These are phyloP conservation scores for Fusarium hainanense DNA, from an alignment of 2,329 filamentous ascomycete genomes.

Conservation along the genomic window DNA sequence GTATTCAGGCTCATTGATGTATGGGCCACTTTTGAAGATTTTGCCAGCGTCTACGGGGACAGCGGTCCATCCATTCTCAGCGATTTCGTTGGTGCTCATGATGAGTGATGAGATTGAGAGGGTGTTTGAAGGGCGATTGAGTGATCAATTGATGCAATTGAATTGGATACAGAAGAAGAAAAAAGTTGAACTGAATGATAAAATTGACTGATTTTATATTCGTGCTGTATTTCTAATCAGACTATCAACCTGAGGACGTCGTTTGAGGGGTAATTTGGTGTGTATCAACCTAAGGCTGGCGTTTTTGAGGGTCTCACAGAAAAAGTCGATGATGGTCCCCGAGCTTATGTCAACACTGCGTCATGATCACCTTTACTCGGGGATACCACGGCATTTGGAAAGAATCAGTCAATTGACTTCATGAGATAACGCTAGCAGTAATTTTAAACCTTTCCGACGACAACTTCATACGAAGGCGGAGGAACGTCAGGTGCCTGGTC, in stretches of 20 bases:
- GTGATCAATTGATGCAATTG: neutral
- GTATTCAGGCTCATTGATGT: slow-evolving; percentile 52
- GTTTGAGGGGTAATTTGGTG: slow-evolving; percentile 29
- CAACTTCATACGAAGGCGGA: slow-evolving; percentile 12
- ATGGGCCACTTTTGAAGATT: slow-evolving; percentile 55
- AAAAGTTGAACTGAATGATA: no score
- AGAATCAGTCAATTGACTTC: neutral
- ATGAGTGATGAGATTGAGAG: neutral
- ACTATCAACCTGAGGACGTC: slow-evolving; percentile 30
- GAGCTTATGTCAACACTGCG: neutral
- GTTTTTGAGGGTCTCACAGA: slow-evolving; percentile 3
- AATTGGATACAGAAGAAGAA: no score
- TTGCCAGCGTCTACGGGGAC: slow-evolving; percentile 56
- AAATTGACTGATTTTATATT: neutral
- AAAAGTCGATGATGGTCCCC: neutral
- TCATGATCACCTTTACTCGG: neutral
- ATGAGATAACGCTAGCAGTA: neutral
- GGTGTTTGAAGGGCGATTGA: no score
- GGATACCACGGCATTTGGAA: no score
- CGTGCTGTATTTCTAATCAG: slow-evolving; percentile 1
- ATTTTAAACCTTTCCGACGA: neutral
- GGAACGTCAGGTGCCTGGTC: neutral
- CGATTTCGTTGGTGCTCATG: slow-evolving; percentile 1
- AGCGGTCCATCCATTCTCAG: slow-evolving; percentile 57
- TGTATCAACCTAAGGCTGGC: slow-evolving; percentile 20